Evolutionary conservation across 2,329 filamentous ascomycete species (phyloP).

Genomic region (Cercospora sojina): DNA sequence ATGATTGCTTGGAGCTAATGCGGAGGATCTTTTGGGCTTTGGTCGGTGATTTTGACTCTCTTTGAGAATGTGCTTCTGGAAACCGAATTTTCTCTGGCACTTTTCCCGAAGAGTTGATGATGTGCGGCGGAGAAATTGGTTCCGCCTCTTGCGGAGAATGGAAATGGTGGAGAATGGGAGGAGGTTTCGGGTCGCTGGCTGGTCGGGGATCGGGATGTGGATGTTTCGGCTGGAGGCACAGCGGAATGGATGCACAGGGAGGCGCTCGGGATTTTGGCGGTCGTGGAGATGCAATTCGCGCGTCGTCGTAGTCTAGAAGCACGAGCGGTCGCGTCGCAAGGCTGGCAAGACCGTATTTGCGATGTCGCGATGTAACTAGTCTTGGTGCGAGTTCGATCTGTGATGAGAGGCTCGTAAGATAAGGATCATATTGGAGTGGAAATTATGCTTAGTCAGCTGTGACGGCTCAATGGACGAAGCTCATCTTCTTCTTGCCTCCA

Average conservation of each 20-base stretch:
- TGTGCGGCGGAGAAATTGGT: not conserved
- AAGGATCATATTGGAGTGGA: conserved; percentile 7
- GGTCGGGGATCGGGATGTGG: not conserved
- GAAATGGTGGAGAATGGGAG: not conserved
- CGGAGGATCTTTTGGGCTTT: not conserved
- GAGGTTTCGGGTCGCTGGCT: not conserved
- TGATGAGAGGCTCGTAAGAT: too few species aligned
- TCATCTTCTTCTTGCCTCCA: conserved; percentile 20
- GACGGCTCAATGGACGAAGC: conserved; percentile 37
- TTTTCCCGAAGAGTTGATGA: not conserved
- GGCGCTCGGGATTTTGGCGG: not conserved
- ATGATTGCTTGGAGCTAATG: not conserved
- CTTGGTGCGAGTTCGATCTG: too few species aligned
- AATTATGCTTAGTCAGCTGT: conserved; percentile 34
- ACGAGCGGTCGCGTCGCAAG: too few species aligned
- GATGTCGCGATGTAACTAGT: too few species aligned
- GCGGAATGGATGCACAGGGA: not conserved
- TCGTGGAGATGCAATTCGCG: not conserved
- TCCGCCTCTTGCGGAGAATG: not conserved
- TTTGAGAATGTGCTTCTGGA: not conserved
- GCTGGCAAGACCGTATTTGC: too few species aligned
- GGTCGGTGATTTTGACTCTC: not conserved
- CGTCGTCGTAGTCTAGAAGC: too few species aligned
- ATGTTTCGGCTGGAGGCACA: not conserved
- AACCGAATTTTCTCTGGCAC: not conserved